Conservation (phyloP, 257 asterid genomes). For the Paraleonurus japonicus region DNA sequence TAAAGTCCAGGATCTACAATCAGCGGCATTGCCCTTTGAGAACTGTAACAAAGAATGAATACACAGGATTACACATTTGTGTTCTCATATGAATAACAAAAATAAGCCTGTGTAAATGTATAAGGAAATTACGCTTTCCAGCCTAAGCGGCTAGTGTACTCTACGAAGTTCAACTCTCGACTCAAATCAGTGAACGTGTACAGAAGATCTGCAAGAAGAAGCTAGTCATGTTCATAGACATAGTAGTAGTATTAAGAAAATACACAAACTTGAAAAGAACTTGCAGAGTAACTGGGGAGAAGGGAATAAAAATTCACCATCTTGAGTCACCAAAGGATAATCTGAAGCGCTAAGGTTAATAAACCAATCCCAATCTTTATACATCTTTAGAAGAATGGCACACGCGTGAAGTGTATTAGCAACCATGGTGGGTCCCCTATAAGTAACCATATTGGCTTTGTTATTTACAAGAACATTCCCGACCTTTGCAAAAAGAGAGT, state of each 20-base stretch:
- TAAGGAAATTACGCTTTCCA: slow-evolving; percentile 71
- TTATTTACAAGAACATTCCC: slow-evolving; percentile 73
- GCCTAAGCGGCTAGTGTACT: slow-evolving; percentile 67
- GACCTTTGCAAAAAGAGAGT: slow-evolving; percentile 49
- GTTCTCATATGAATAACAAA: neutral
- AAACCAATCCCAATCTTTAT: slow-evolving; percentile 95
- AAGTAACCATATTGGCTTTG: slow-evolving; percentile 89
- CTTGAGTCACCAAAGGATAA: slow-evolving; percentile 97
- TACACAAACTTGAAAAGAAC: neutral
- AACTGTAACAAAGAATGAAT: slow-evolving; percentile 36
- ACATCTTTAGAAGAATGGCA: slow-evolving; percentile 76
- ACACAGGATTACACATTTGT: slow-evolving; percentile 12
- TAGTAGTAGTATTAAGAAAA: neutral
- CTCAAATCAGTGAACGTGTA: slow-evolving; percentile 46
- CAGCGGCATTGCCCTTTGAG: slow-evolving; percentile 74
- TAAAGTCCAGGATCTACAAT: slow-evolving; percentile 81
- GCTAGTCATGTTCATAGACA: neutral
- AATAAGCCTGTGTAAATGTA: neutral
- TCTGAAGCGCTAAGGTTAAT: slow-evolving; percentile 98
- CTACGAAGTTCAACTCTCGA: slow-evolving; percentile 60
- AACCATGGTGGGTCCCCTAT: slow-evolving; percentile 96
- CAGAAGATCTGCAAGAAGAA: slow-evolving; percentile 69
- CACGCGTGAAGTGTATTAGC: slow-evolving; percentile 94
- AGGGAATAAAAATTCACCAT: slow-evolving; percentile 54
- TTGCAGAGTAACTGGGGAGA: neutral